phyloP scores from a whole-genome alignment of 257 asterid genomes.

The Plantago ovata region DNA sequence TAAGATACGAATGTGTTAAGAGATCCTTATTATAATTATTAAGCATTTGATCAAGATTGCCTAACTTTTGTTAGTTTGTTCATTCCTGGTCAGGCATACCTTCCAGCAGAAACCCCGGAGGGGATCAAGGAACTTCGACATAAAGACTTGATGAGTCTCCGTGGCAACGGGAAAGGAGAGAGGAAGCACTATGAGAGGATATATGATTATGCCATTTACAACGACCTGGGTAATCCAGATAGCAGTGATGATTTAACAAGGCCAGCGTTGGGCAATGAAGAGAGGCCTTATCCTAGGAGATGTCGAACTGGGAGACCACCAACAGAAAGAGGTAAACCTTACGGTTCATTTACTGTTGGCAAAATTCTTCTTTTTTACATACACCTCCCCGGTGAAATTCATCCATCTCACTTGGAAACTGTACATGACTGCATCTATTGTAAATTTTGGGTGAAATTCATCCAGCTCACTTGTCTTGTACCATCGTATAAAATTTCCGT shows the following conservation, averaged over 20 bases:
- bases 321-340: slow-evolving; percentile 41
- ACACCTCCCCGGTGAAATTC: too few relatives aligned
- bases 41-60: too few relatives aligned
- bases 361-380: too few relatives aligned
- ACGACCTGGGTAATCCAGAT: slow-evolving; percentile 83
- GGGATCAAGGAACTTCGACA: slow-evolving; percentile 73
- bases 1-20: slow-evolving; percentile 3
- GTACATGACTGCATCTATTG: too few relatives aligned
- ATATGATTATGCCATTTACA: slow-evolving; percentile 73
- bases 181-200: slow-evolving; percentile 68
- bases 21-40: too few relatives aligned
- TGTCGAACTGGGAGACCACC: slow-evolving; percentile 77
- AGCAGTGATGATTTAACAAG: slow-evolving; percentile 51
- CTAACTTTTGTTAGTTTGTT: background rate
- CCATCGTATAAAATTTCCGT: too few relatives aligned
- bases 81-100: slow-evolving; percentile 47
- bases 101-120: slow-evolving; percentile 74
- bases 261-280: slow-evolving; percentile 51
- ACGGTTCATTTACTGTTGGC: too few relatives aligned
- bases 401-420: too few relatives aligned
- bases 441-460: too few relatives aligned
- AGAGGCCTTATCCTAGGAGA: slow-evolving; percentile 85
- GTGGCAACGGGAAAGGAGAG: slow-evolving; percentile 64
- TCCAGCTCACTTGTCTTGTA: too few relatives aligned
- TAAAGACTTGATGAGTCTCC: slow-evolving; percentile 53